Evolutionary conservation across 2,329 filamentous ascomycete genomes (phyloP).

Genomic region (Penicillium brevicompactum): DNA sequence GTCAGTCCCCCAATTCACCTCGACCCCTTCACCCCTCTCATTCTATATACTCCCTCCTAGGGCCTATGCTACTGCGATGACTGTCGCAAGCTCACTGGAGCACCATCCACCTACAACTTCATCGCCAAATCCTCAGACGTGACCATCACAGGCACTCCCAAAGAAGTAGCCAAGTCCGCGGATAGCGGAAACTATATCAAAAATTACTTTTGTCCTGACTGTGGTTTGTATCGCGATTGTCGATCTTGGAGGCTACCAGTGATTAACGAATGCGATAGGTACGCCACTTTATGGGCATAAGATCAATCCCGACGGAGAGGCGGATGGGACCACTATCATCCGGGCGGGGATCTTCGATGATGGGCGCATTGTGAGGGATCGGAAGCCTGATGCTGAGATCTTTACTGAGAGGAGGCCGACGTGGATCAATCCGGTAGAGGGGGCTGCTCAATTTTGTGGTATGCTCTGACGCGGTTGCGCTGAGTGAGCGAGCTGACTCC

Average conservation of each 20-base stretch:
- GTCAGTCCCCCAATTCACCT: neutral
- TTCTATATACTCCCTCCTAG: conserved; percentile 17
- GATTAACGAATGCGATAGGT: conserved; percentile 19
- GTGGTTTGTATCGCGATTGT: conserved; percentile 26
- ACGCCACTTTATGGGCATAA: conserved; percentile 32
- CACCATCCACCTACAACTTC: conserved; percentile 33
- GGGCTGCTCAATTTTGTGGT: conserved; percentile 24
- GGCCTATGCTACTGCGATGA: conserved; percentile 42
- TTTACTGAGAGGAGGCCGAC: conserved; percentile 28
- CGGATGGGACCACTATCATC: conserved; percentile 28
- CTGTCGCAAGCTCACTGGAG: conserved; percentile 42
- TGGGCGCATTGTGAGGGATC: conserved; percentile 25
- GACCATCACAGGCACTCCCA: conserved; percentile 34
- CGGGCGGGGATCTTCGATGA: conserved; percentile 43
- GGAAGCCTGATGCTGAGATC: conserved; percentile 34
- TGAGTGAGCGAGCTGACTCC: too few relatives aligned
- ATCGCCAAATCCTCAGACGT: conserved; percentile 33
- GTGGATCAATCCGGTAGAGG: conserved; percentile 29
- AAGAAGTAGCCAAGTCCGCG: conserved; percentile 36
- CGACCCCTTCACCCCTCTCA: neutral
- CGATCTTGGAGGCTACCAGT: too few relatives aligned
- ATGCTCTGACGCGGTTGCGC: too few relatives aligned
- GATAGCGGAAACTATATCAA: conserved; percentile 40
- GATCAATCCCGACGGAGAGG: conserved; percentile 21
- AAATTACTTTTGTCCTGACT: conserved; percentile 42